Evolutionary conservation across 768 basidiomycete species (phyloP).

Genomic region (Paxillus involutus): DNA sequence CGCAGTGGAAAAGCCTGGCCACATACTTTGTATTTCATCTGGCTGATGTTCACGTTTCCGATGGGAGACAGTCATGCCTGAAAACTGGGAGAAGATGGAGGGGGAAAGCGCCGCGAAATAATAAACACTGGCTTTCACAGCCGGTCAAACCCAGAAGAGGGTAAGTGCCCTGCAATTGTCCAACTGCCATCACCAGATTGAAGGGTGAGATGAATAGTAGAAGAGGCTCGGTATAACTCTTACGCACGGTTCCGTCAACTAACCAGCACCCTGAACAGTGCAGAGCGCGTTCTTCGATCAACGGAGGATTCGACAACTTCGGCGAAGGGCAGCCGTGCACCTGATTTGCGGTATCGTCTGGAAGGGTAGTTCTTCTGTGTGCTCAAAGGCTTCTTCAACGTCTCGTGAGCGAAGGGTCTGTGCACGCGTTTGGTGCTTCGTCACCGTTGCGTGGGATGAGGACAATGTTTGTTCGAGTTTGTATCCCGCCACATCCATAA

Average conservation of each 20-base stretch:
- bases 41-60: slow-evolving; percentile 63
- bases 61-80: slow-evolving; percentile 62
- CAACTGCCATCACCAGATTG: neutral
- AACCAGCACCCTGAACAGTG: neutral
- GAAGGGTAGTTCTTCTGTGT: neutral
- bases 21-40: too few species aligned
- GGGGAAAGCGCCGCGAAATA: neutral
- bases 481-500: neutral
- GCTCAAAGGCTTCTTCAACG: neutral
- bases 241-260: neutral
- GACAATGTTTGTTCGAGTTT: neutral
- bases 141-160: neutral
- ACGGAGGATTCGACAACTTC: neutral
- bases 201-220: neutral
- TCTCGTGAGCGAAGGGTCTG: neutral
- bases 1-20: neutral
- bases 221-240: neutral
- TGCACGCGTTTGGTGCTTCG: neutral
- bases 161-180: neutral
- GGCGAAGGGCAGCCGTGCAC: neutral
- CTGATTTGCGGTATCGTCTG: neutral
- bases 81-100: neutral
- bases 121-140: neutral
- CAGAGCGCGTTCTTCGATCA: neutral
- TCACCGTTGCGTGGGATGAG: slow-evolving; percentile 1